A percentile compares a stretch with the other conserved stretches of the same genome.
These are phyloP conservation scores for Capsicum chinense DNA, from an alignment of 257 asterid species.

Conservation along the genomic window DNA sequence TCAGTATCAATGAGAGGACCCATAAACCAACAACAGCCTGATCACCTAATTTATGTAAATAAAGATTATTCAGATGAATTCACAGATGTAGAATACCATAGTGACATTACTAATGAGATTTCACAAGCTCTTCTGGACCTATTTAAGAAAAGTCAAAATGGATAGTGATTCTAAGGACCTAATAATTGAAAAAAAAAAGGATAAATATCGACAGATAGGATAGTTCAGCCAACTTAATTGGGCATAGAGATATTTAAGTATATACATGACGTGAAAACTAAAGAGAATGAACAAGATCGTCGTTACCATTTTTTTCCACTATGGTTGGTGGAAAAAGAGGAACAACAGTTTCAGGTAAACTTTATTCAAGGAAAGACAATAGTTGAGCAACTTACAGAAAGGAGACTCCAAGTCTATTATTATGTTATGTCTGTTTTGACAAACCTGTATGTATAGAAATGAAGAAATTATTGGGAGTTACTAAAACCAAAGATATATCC, in stretches of 20 bases:
- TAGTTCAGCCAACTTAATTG: not conserved
- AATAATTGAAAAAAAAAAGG: not conserved
- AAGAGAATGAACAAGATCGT: not conserved
- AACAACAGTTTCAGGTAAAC: not conserved
- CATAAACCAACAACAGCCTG: slow-evolving; percentile 75
- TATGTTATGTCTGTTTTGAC: too few relatives aligned
- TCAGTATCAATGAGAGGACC: slow-evolving; percentile 51
- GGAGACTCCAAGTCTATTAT: slow-evolving; percentile 46
- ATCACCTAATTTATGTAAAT: not conserved
- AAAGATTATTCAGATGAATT: not conserved
- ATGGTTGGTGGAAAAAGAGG: not conserved
- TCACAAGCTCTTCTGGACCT: not conserved
- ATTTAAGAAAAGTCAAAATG: not conserved
- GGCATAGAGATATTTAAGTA: not conserved
- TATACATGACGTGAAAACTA: not conserved
- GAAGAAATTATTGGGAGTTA: too few relatives aligned
- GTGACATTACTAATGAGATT: not conserved
- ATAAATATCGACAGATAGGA: not conserved
- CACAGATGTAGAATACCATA: not conserved
- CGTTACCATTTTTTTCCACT: not conserved
- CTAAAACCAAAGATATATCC: too few relatives aligned
- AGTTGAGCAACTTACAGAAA: slow-evolving; percentile 52
- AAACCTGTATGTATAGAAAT: too few relatives aligned
- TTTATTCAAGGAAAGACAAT: not conserved
- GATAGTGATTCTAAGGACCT: not conserved